Percentiles rank a stretch among this genome's conserved stretches.
phyloP scores from a whole-genome alignment of 176 grass and related monocot genomes.

The Tuctoria greenei region DNA sequence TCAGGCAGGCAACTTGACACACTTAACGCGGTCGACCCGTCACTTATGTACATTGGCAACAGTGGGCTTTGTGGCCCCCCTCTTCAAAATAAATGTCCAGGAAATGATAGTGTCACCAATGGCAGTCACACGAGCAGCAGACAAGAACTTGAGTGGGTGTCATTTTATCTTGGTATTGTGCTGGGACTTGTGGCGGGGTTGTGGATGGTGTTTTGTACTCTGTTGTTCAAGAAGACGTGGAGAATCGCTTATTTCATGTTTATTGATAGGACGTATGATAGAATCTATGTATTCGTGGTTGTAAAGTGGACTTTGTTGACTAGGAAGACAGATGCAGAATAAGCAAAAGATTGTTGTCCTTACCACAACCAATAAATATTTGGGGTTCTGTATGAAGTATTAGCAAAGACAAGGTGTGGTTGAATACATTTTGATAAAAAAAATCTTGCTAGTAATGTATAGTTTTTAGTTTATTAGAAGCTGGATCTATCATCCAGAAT shows the following conservation, averaged over 20 bases:
- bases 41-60: background rate
- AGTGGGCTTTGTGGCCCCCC: too few species aligned
- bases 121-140: background rate
- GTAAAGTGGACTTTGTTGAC: background rate
- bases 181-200: background rate
- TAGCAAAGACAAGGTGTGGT: too few species aligned
- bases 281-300: background rate
- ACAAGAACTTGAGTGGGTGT: background rate
- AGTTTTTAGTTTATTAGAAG: too few species aligned
- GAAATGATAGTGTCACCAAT: background rate
- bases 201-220: background rate
- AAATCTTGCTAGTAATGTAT: too few species aligned
- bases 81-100: background rate
- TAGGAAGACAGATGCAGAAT: background rate
- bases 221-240: background rate
- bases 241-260: background rate
- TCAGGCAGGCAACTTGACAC: constrained; percentile 33
- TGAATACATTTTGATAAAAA: too few species aligned
- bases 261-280: background rate
- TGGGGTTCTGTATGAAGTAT: too few species aligned
- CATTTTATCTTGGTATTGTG: background rate
- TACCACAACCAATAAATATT: too few species aligned
- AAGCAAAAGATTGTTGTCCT: background rate
- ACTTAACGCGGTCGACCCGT: background rate
- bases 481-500: too few species aligned